These are phyloP conservation scores for Nigrospora sphaerica DNA, from an alignment of 2,329 filamentous ascomycete species.

Conservation along the genomic window DNA sequence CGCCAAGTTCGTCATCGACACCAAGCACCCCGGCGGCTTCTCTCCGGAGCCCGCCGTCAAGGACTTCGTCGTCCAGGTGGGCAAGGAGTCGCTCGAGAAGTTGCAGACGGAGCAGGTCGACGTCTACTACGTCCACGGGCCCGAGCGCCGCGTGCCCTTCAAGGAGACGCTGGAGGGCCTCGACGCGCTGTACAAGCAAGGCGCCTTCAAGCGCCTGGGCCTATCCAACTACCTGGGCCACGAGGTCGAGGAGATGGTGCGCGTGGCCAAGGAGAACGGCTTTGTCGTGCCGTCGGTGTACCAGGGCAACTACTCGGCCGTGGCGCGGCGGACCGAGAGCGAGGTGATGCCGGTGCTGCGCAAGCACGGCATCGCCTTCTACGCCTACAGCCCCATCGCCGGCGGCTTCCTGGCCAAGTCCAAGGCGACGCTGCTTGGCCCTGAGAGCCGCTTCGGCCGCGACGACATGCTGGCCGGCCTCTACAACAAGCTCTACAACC, in stretches of 20 bases:
- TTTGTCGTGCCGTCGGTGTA: conserved; percentile 36
- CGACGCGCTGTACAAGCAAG: conserved; percentile 28
- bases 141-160: conserved; percentile 34
- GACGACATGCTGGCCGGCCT: neutral
- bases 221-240: conserved; percentile 36
- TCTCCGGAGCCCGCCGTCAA: conserved; percentile 4
- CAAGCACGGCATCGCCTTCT: conserved; percentile 33
- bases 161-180: conserved; percentile 33
- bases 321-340: conserved; percentile 32
- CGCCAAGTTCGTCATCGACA: conserved; percentile 15
- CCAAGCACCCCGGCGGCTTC: conserved; percentile 10
- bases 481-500: conserved; percentile 2
- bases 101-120: conserved; percentile 16
- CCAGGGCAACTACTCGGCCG: conserved; percentile 39
- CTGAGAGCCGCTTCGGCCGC: conserved; percentile 3
- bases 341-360: conserved; percentile 34
- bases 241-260: conserved; percentile 34
- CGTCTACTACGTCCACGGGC: conserved; percentile 35
- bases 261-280: conserved; percentile 32
- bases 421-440: neutral
- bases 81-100: conserved; percentile 11
- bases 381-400: conserved; percentile 28
- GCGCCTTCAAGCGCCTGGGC: conserved; percentile 36
- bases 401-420: conserved; percentile 6
- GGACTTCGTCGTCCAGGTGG: conserved; percentile 8